Conservation (phyloP, 2,329 filamentous ascomycete genomes). For the Lachnellula hyalina region DNA sequence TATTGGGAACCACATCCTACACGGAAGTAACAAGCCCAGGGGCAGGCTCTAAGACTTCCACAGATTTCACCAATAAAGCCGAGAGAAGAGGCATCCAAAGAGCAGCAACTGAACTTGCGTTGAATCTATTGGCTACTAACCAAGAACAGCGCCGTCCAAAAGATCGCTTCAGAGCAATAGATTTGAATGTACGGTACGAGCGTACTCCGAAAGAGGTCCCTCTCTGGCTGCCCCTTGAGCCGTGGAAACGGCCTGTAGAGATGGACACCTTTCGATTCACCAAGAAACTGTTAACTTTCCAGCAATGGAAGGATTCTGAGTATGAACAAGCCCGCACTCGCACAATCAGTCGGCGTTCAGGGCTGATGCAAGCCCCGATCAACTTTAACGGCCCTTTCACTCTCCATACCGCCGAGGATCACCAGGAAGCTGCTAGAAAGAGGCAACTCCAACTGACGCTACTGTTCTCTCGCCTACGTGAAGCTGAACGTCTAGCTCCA, state of each 20-base stretch:
- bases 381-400: constrained; percentile 25
- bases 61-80: constrained; percentile 23
- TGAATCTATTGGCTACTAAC: constrained; percentile 26
- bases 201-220: constrained; percentile 16
- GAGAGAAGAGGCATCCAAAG: constrained; percentile 25
- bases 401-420: constrained; percentile 2
- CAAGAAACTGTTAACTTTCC: constrained; percentile 19
- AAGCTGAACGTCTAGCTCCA: constrained; percentile 6
- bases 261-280: constrained; percentile 23
- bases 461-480: not conserved
- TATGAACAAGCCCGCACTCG: constrained; percentile 10
- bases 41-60: not conserved
- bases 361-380: constrained; percentile 9
- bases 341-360: not conserved
- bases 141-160: constrained; percentile 27
- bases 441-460: not conserved
- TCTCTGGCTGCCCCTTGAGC: constrained; percentile 21
- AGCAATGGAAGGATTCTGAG: constrained; percentile 18
- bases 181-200: constrained; percentile 10
- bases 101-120: constrained; percentile 24
- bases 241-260: constrained; percentile 23
- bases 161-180: constrained; percentile 22
- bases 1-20: no score
- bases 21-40: not conserved
- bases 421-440: constrained; percentile 8